phyloP scores from a whole-genome alignment of 2,329 filamentous ascomycete species.

The Paramyrothecium roridum region DNA sequence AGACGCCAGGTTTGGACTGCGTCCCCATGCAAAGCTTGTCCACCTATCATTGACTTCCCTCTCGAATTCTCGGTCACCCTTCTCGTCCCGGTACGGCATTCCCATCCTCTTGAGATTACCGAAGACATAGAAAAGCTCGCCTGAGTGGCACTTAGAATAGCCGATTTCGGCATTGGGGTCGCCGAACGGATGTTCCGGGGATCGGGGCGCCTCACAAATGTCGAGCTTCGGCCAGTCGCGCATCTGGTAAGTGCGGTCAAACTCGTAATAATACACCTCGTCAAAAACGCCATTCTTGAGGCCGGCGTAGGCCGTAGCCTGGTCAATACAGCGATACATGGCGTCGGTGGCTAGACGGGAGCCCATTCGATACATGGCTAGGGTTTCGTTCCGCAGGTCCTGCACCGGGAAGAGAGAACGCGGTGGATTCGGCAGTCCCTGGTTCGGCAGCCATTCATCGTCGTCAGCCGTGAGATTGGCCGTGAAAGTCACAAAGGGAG shows the following conservation, averaged over 20 bases:
- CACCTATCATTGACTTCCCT: not conserved
- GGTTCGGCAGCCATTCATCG: not conserved
- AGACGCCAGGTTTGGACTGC: not conserved
- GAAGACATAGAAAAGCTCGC: constrained; percentile 1
- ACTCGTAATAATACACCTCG: constrained; percentile 2
- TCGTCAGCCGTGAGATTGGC: not conserved
- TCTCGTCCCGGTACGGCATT: not conserved
- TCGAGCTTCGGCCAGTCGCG: not conserved
- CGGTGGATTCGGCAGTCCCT: not conserved
- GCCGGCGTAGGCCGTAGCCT: not conserved
- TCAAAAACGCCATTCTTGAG: not conserved
- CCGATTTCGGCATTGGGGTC: constrained; percentile 1
- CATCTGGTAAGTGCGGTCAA: constrained; percentile 1
- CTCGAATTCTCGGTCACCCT: not conserved
- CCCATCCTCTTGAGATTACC: not conserved
- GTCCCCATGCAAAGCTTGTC: constrained; percentile 1
- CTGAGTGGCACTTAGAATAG: not conserved
- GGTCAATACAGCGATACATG: constrained; percentile 2
- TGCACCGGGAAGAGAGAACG: not conserved
- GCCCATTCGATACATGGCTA: not conserved
- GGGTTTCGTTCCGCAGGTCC: not conserved
- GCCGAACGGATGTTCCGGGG: not conserved
- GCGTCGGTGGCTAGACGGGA: not conserved
- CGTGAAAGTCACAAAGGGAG: not conserved
- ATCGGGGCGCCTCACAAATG: not conserved